phyloP scores from a whole-genome alignment of 2,329 filamentous ascomycete genomes.

The Fusarium bulbicola region DNA sequence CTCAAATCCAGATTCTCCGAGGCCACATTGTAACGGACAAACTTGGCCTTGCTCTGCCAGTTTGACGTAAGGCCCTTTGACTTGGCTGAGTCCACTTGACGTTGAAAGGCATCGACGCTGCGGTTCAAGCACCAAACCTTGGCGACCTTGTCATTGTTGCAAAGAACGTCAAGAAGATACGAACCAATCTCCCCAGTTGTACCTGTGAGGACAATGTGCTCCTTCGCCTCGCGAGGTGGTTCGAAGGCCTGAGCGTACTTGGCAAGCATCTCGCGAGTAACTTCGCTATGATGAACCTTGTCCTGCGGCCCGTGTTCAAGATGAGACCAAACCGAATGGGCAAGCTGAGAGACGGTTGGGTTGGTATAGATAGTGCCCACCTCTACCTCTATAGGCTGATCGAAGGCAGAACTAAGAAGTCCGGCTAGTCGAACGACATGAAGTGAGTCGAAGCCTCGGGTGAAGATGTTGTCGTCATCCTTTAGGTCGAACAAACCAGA shows the following conservation, averaged over 20 bases:
- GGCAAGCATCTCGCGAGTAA: background rate
- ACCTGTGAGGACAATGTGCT: background rate
- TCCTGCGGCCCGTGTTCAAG: background rate
- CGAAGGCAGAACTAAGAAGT: background rate
- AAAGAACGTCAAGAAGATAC: background rate
- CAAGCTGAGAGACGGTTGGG: background rate
- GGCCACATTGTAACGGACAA: background rate
- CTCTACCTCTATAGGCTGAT: accelerated
- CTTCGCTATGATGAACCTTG: background rate
- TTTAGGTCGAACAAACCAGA: background rate
- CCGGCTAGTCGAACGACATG: background rate
- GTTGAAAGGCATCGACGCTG: background rate
- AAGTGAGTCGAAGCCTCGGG: background rate
- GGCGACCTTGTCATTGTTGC: background rate
- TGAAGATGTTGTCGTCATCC: background rate
- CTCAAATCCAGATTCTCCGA: background rate
- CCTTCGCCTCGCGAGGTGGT: background rate
- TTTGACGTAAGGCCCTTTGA: background rate
- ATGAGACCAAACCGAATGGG: background rate
- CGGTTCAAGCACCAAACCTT: background rate
- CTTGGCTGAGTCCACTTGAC: background rate
- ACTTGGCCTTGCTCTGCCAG: background rate
- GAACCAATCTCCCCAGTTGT: background rate
- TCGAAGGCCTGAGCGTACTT: background rate
- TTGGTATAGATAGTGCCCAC: background rate